Evolutionary conservation across 352 stramenopile genomes (phyloP).

Genomic region (Pythium volutum): DNA sequence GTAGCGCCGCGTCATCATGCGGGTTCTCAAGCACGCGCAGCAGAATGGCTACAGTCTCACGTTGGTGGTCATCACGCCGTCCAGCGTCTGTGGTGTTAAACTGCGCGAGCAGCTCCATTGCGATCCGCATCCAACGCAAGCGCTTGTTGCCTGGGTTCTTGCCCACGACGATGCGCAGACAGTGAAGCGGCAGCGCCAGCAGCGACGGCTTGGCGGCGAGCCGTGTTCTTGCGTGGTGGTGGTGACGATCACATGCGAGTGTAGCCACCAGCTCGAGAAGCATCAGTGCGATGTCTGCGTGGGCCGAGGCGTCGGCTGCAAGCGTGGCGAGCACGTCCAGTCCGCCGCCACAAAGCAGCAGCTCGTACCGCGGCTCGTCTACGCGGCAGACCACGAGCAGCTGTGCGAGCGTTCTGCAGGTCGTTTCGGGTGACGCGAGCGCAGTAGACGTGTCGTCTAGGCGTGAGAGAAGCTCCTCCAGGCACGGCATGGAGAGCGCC

Average conservation of each 20-base stretch:
- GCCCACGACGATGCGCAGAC: slow-evolving; percentile 11
- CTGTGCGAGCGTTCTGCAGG: slow-evolving; percentile 29
- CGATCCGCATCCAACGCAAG: slow-evolving; percentile 36
- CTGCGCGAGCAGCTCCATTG: slow-evolving; percentile 42
- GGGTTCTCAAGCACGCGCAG: slow-evolving; percentile 32
- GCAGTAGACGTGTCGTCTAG: slow-evolving; percentile 33
- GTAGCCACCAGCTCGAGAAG: slow-evolving; percentile 44
- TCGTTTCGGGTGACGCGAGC: slow-evolving; percentile 15
- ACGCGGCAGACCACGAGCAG: slow-evolving; percentile 38
- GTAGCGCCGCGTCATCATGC: slow-evolving; percentile 32
- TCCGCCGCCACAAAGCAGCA: slow-evolving; percentile 27
- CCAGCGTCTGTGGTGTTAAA: slow-evolving; percentile 18
- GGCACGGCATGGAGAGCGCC: slow-evolving; percentile 34
- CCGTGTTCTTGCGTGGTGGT: background rate
- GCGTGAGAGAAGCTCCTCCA: slow-evolving; percentile 37
- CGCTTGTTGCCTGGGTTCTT: slow-evolving; percentile 32
- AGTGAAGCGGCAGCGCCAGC: slow-evolving; percentile 29
- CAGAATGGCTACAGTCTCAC: slow-evolving; percentile 17
- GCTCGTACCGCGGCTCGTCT: slow-evolving; percentile 31
- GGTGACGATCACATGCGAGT: slow-evolving; percentile 32
- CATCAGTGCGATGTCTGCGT: slow-evolving; percentile 27
- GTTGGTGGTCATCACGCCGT: slow-evolving; percentile 1
- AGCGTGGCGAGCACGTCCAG: slow-evolving; percentile 31
- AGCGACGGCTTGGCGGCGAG: slow-evolving; percentile 15
- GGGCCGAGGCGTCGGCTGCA: slow-evolving; percentile 17